Percentiles rank a stretch among this genome's conserved stretches.
phyloP scores from a whole-genome alignment of 2,329 filamentous ascomycete species.

The Elsinoe batatas region DNA sequence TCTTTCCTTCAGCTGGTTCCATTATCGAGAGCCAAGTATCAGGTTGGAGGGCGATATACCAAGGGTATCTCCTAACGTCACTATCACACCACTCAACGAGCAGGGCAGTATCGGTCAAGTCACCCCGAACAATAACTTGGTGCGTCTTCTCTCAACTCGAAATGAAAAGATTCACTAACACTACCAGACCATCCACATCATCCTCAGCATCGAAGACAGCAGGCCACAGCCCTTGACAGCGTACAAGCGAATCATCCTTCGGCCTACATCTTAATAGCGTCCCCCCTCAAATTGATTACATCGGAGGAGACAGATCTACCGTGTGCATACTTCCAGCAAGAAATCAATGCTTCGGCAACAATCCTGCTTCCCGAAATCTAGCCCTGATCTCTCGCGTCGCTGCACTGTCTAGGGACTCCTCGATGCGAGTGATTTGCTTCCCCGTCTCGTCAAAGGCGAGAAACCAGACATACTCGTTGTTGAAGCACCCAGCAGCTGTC shows the following conservation, averaged over 20 bases:
- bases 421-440: conserved; percentile 17
- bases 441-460: conserved; percentile 17
- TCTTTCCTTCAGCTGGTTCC: conserved; percentile 42
- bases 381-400: conserved; percentile 2
- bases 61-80: conserved; percentile 27
- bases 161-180: conserved; percentile 28
- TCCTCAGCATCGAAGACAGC: conserved; percentile 40
- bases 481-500: conserved; percentile 17
- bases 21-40: conserved; percentile 39
- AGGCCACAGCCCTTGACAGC: conserved; percentile 37
- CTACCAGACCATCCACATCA: conserved; percentile 37
- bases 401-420: conserved; percentile 18
- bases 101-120: conserved; percentile 24
- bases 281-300: neutral
- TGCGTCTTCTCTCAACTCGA: too few relatives aligned
- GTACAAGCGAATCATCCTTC: conserved; percentile 37
- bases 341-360: neutral
- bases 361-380: neutral
- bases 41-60: conserved; percentile 30
- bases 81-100: conserved; percentile 20
- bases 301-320: too few relatives aligned
- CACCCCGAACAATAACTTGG: conserved; percentile 16
- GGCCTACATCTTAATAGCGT: neutral
- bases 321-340: too few relatives aligned
- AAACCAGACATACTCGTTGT: conserved; percentile 21